Conservation (phyloP, 306 rosid genomes). For the Neltuma alba region DNA sequence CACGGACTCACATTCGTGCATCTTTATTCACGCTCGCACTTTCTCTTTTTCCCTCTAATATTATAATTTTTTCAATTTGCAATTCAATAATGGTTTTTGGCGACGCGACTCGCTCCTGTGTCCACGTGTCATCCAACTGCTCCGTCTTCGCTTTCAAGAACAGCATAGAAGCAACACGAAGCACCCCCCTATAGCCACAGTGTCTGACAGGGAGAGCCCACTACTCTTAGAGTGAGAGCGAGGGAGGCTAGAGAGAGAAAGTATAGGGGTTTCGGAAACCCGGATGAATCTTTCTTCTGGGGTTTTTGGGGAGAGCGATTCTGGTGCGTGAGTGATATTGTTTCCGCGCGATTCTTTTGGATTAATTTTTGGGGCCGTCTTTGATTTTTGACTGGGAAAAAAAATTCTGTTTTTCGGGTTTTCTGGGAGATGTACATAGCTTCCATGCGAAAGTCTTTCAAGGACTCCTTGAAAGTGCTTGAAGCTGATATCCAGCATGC, state of each 20-base stretch:
- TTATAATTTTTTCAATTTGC: background rate
- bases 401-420: background rate
- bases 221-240: background rate
- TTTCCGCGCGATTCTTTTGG: background rate
- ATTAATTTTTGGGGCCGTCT: background rate
- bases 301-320: background rate
- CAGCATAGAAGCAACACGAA: constrained; percentile 64
- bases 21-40: constrained; percentile 8
- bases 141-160: constrained; percentile 70
- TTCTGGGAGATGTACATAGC: constrained; percentile 69
- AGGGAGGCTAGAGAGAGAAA: constrained; percentile 21
- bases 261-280: constrained; percentile 36
- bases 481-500: constrained; percentile 99
- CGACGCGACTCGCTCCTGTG: background rate
- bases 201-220: constrained; percentile 24
- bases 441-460: constrained; percentile 96
- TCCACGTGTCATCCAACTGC: constrained; percentile 67
- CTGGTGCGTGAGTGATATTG: constrained; percentile 4
- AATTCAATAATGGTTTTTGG: constrained; percentile 5
- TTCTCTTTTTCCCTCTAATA: background rate
- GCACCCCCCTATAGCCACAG: constrained; percentile 29
- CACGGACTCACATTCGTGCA: constrained; percentile 31
- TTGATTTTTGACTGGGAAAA: constrained; percentile 14
- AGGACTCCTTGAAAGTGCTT: constrained; percentile 91
- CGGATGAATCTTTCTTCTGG: constrained; percentile 1